Conservation (phyloP, 2,329 filamentous ascomycete genomes). For the Leptographium radiaticola region DNA sequence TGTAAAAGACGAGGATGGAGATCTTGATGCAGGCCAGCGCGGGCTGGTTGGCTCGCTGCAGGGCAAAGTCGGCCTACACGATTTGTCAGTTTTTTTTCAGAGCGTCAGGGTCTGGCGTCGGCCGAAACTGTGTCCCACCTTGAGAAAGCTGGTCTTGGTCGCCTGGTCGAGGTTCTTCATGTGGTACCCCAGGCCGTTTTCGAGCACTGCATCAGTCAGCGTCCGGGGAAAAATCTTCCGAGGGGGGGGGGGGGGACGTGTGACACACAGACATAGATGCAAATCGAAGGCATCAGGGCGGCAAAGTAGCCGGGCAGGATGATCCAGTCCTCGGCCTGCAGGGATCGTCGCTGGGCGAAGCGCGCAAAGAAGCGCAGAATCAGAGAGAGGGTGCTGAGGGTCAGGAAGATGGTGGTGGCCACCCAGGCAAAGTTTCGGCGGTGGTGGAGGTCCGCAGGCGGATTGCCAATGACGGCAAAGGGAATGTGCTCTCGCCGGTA, state of each 20-base stretch:
- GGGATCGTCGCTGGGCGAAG: background rate
- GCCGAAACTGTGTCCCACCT: background rate
- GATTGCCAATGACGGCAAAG: background rate
- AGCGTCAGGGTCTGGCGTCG: background rate
- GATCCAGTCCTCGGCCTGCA: background rate
- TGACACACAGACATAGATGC: background rate
- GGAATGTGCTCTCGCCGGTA: background rate
- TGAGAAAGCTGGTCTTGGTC: background rate
- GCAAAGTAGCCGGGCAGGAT: background rate
- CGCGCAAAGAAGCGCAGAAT: background rate
- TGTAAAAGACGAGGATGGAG: slow-evolving; percentile 13
- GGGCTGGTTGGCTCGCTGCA: slow-evolving; percentile 10
- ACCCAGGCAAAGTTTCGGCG: background rate
- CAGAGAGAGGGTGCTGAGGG: background rate
- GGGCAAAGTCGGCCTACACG: slow-evolving; percentile 9
- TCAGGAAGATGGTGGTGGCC: background rate
- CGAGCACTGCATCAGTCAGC: background rate
- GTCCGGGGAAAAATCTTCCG: too few relatives aligned
- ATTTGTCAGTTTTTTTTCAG: background rate
- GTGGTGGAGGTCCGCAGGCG: background rate
- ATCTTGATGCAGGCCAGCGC: slow-evolving; percentile 10
- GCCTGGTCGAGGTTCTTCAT: background rate
- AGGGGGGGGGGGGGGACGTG: background rate
- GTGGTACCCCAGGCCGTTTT: background rate
- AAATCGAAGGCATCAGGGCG: background rate